Percentiles rank a stretch among this genome's conserved stretches.
These are phyloP conservation scores for Tuber microsphaerosporum DNA, from an alignment of 495 filamentous ascomycete genomes.

Conservation along the genomic window DNA sequence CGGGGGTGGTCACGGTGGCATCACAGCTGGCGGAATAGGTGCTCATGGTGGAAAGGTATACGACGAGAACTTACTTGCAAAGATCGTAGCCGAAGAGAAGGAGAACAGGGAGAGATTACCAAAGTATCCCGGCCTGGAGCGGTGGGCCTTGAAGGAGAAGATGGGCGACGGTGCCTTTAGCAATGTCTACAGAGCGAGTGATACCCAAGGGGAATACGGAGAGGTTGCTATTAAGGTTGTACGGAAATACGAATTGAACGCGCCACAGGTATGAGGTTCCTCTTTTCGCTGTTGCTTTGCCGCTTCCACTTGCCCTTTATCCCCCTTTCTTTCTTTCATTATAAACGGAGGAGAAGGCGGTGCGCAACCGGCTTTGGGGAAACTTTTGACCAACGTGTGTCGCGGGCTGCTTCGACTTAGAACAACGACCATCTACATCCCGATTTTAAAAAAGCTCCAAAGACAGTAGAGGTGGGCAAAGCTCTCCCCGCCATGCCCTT, in stretches of 20 bases:
- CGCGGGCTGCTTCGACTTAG: constrained; percentile 51
- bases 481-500: constrained; percentile 44
- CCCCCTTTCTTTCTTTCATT: not conserved
- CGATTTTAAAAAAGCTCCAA: constrained; percentile 86
- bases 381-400: constrained; percentile 44
- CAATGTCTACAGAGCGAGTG: constrained; percentile 88
- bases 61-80: constrained; percentile 63
- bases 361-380: constrained; percentile 12
- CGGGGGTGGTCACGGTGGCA: constrained; percentile 28
- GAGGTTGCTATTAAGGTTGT: constrained; percentile 98
- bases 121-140: constrained; percentile 80
- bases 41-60: constrained; percentile 51
- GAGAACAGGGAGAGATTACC: constrained; percentile 77
- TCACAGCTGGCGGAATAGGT: constrained; percentile 26
- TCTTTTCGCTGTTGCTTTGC: constrained; percentile 41
- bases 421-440: constrained; percentile 81
- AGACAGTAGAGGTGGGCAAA: constrained; percentile 91
- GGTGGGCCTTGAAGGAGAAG: constrained; percentile 87
- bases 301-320: constrained; percentile 38
- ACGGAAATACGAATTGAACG: constrained; percentile 97
- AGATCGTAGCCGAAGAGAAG: constrained; percentile 85
- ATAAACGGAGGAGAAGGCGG: constrained; percentile 7
- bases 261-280: constrained; percentile 73
- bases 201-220: constrained; percentile 56
- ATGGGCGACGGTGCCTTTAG: constrained; percentile 99